phyloP scores from a whole-genome alignment of 306 rosid genomes.

The Gillenia trifoliata region DNA sequence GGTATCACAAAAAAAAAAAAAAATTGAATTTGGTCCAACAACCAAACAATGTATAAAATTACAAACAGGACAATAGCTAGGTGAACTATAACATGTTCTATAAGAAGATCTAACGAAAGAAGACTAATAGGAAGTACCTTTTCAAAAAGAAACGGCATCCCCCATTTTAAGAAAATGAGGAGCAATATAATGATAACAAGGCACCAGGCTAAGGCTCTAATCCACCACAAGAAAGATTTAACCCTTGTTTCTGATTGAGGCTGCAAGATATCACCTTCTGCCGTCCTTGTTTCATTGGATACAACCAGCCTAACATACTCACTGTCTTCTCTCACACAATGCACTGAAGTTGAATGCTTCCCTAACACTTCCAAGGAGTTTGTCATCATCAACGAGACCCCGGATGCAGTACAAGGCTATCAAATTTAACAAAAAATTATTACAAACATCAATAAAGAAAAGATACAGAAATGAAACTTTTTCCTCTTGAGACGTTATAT shows the following conservation, averaged over 20 bases:
- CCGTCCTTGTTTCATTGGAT: conserved; percentile 51
- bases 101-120: neutral
- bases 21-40: neutral
- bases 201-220: conserved; percentile 51
- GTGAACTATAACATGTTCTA: neutral
- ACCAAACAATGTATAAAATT: neutral
- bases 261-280: conserved; percentile 48
- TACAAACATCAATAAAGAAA: neutral
- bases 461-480: neutral
- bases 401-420: conserved; percentile 10
- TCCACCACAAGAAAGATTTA: conserved; percentile 64
- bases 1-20: conserved; percentile 1
- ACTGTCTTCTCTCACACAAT: conserved; percentile 52
- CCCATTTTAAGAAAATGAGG: conserved; percentile 66
- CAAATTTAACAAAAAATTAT: neutral
- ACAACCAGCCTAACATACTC: conserved; percentile 80
- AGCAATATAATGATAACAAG: conserved; percentile 31
- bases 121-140: conserved; percentile 47
- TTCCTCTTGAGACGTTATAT: neutral
- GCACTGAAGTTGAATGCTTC: conserved; percentile 44
- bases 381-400: conserved; percentile 34
- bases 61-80: neutral
- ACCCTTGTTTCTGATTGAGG: conserved; percentile 49
- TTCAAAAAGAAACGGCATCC: conserved; percentile 73
- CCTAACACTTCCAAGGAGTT: conserved; percentile 48